Base-by-base conservation (phyloP, 192 early-diverging fungal genomes). In the Bifiguratus adelaidae region DNA sequence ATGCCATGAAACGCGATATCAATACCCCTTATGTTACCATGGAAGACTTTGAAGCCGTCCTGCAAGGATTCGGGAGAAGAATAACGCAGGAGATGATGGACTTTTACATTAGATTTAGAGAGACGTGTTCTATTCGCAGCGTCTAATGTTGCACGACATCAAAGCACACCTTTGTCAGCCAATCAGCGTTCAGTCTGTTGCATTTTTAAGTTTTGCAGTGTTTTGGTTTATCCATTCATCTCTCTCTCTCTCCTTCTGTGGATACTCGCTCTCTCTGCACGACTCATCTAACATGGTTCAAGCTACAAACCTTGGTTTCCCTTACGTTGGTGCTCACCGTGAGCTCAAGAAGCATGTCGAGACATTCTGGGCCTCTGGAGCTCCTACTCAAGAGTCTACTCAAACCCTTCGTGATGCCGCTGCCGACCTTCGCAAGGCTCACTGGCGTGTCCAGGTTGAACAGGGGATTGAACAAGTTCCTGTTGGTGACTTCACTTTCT, bases 281-380 rank as follows among this genome's bases (percentile, higher is more conserved):
- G n/a, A n/a, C n/a, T n/a, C n/a, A 29, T 34, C 53, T 57, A 52
- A 46, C 18, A 69, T 69, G 67, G 64, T 58, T 44, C 15, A 35
- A 35, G 53, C 67, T 44, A 63, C 67, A 40, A 70, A 70, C 26
- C 68, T 83, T 43, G 92, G 92, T 44, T 95, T 92, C 71, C 91
- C 91, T 30, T 86, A 90, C 61, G 85, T 95, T 72, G 92, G 92
- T 37, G 85, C 82, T 54, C 84, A 97, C 68, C 88, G 95, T 50
- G 83, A 95, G 67, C 82, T 96, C 55, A 98, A 98, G 81, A 89
- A 87, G 65, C 79, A 88, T 40, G 85, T 97, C 52, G 95, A 98
- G 73, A 62, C 59, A 41, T 98, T 84, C 80, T 98, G 95, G 95
- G 57, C 70, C 22, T 67, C 74, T 48, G 82, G 81, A 55, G n/a